These are phyloP conservation scores for Penicillium longicatenatum DNA, from an alignment of 495 filamentous ascomycete species.

Conservation along the genomic window DNA sequence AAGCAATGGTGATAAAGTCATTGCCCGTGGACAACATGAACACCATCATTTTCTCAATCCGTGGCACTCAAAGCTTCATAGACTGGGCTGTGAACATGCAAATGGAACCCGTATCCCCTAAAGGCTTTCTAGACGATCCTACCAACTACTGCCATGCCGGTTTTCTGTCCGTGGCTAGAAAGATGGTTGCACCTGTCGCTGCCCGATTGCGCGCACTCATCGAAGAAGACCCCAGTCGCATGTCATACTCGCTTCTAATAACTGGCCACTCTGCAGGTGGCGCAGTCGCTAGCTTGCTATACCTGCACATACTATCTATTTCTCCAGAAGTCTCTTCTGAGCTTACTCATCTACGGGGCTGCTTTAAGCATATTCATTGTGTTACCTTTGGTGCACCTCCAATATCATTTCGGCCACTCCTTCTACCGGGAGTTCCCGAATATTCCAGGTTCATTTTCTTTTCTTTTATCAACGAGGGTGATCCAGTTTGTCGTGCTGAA, in stretches of 20 bases:
- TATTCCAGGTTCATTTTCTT: slow-evolving; percentile 66
- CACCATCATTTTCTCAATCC: slow-evolving; percentile 77
- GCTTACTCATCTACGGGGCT: slow-evolving; percentile 62
- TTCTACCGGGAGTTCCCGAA: slow-evolving; percentile 49
- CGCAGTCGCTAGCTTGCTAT: slow-evolving; percentile 75
- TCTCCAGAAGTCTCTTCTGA: slow-evolving; percentile 54
- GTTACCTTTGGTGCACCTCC: slow-evolving; percentile 82
- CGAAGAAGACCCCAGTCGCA: slow-evolving; percentile 66
- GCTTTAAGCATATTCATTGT: slow-evolving; percentile 77
- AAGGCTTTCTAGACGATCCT: slow-evolving; percentile 71
- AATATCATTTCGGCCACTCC: slow-evolving; percentile 66
- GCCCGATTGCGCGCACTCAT: slow-evolving; percentile 65
- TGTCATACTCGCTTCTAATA: slow-evolving; percentile 70
- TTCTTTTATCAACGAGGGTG: slow-evolving; percentile 81
- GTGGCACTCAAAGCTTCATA: slow-evolving; percentile 75
- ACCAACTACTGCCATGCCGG: slow-evolving; percentile 77
- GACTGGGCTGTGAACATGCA: slow-evolving; percentile 84
- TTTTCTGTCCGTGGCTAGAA: slow-evolving; percentile 71
- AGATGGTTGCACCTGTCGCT: slow-evolving; percentile 74
- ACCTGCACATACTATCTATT: slow-evolving; percentile 71
- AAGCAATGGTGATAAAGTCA: slow-evolving; percentile 82
- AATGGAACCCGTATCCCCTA: slow-evolving; percentile 60
- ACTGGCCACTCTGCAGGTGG: slow-evolving; percentile 85
- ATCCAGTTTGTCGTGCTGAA: slow-evolving; percentile 76
- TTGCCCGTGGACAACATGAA: slow-evolving; percentile 74